Evolutionary conservation across 73 alveolate genomes (phyloP).

Genomic region (Stentor roeselii): DNA sequence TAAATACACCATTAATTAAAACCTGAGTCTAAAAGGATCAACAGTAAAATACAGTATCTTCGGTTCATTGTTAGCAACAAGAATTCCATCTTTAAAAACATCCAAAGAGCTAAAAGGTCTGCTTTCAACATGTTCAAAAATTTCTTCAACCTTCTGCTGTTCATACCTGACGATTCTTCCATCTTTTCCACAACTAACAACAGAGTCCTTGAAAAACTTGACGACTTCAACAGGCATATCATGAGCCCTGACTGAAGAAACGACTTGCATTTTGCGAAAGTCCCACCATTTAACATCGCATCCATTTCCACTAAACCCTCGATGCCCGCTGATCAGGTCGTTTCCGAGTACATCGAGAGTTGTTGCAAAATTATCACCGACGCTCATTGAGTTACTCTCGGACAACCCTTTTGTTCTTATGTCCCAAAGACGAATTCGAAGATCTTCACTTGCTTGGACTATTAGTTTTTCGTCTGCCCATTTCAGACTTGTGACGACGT

Average conservation of each 20-base stretch:
- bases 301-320: constrained; percentile 62
- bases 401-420: constrained; percentile 35
- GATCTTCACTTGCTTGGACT: constrained; percentile 61
- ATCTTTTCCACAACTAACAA: constrained; percentile 19
- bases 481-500: constrained; percentile 38
- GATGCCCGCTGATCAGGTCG: constrained; percentile 58
- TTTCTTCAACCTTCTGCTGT: not conserved
- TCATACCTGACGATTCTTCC: not conserved
- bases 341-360: constrained; percentile 38
- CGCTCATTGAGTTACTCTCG: constrained; percentile 19
- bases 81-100: not conserved
- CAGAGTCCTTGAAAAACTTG: not conserved
- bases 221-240: constrained; percentile 16
- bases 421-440: constrained; percentile 56
- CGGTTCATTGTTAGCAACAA: constrained; percentile 6
- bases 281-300: constrained; percentile 60
- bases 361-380: constrained; percentile 61
- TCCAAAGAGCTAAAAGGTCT: not conserved
- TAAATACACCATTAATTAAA: too few species aligned
- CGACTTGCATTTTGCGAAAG: constrained; percentile 34
- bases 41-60: constrained; percentile 10
- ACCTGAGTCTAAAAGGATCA: not conserved
- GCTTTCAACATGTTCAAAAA: not conserved
- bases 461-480: constrained; percentile 36
- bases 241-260: not conserved